Base-by-base conservation (phyloP, 176 grass and related monocot species). In the Aechmea fasciata region DNA sequence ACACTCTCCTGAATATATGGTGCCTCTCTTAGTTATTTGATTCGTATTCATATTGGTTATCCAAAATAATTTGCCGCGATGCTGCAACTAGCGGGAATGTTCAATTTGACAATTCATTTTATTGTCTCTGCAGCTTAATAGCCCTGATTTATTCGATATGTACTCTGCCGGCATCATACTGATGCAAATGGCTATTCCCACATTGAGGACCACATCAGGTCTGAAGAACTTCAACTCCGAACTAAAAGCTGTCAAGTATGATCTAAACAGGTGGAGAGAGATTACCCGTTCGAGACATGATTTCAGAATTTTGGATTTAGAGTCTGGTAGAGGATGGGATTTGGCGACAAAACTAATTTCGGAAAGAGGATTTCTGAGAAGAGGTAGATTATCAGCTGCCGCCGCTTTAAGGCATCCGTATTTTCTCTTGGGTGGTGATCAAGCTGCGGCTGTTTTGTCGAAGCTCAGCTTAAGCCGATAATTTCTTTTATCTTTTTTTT, bases 141-240 rank as follows among this genome's bases (percentile, higher is more conserved):
- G 63, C 65, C 94, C 94, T 9, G 89, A 99, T 82, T 82, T 99
- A 68, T 99, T 99, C 70, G 94, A 93, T 82, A 93, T 85, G 89
- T 99, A 99, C 82, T 99, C 94, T 18, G 94, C 94, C 8, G 94
- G 94, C 54, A 88, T 99, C 15, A 83, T 87, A 76, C 68, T 99
- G 61, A 99, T 99, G 89, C 94, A 99, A 82, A 93, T 99, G 94
- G 89, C 94, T 3, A 52, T 83, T 9, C 94, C 94, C 28, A 72
- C 62, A 10, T 82, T 99, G 66, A 79, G 94, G 68, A 74, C 89
- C 1, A 14, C 73, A 2, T 57, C 81, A 18, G 81, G 86, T 51
- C 87, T 99, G 76, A 99, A 85, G 83, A 90, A 87, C 77, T 99
- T 99, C 86, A 99, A 99, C 77, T 48, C 87, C 4, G 86, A 93